These are phyloP conservation scores for Chlorencoelia australis DNA, from an alignment of 2,329 filamentous ascomycete genomes.

Conservation along the genomic window DNA sequence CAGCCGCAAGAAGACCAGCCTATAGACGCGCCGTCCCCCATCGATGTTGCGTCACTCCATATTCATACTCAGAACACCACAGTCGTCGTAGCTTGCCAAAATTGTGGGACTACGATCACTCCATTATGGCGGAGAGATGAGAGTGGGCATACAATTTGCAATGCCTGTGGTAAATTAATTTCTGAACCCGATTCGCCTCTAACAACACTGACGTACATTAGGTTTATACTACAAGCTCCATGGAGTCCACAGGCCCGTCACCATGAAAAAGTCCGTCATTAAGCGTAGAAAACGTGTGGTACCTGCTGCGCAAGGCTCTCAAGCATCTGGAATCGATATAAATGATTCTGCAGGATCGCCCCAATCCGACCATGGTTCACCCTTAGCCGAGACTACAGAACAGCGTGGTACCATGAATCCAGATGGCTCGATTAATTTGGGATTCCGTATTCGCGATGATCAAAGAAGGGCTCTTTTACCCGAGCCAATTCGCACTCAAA, in stretches of 20 bases:
- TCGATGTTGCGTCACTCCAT: conserved; percentile 40
- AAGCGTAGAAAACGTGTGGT: conserved; percentile 93
- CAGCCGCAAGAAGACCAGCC: conserved; percentile 21
- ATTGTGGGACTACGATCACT: conserved; percentile 93
- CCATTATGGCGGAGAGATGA: conserved; percentile 93
- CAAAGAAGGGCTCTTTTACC: conserved; percentile 22
- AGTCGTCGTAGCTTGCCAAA: conserved; percentile 86
- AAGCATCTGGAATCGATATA: conserved; percentile 37
- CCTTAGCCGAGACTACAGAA: conserved; percentile 14
- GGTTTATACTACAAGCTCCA: conserved; percentile 92
- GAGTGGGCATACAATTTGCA: conserved; percentile 92
- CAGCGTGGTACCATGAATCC: conserved; percentile 46
- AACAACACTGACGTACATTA: conserved; percentile 29
- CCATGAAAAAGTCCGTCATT: conserved; percentile 99
- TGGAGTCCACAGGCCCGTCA: conserved; percentile 81
- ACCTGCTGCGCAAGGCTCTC: conserved; percentile 49
- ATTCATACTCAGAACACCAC: conserved; percentile 36
- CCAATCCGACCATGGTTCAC: conserved; percentile 24
- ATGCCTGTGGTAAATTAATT: conserved; percentile 74
- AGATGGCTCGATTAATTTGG: conserved; percentile 56
- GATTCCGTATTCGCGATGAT: conserved; percentile 38
- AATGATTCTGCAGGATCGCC: conserved; percentile 27
- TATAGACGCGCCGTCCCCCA: conserved; percentile 30
- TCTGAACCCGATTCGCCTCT: conserved; percentile 1
- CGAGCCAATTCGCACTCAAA: conserved; percentile 21